phyloP scores from a whole-genome alignment of 2,329 filamentous ascomycete genomes.

The Paecilomyces sp. region DNA sequence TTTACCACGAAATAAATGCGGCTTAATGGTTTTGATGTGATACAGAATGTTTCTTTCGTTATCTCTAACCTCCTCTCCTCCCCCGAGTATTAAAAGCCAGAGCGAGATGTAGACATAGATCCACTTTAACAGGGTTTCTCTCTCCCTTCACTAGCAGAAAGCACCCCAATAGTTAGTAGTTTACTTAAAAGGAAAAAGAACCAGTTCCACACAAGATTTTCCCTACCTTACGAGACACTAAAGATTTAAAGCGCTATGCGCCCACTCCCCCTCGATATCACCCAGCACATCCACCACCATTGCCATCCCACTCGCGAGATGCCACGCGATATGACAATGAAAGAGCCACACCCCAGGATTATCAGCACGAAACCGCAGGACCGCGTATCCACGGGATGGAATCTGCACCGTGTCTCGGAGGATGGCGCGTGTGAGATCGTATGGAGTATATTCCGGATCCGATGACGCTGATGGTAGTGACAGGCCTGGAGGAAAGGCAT shows the following conservation, averaged over 20 bases:
- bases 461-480: conserved; percentile 2
- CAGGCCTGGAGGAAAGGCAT: conserved; percentile 13
- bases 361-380: conserved; percentile 42
- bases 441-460: conserved; percentile 1
- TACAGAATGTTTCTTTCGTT: neutral
- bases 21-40: neutral
- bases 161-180: too few species aligned
- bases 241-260: conserved; percentile 3
- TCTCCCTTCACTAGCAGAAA: too few species aligned
- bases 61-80: neutral
- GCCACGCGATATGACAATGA: conserved; percentile 73
- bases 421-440: conserved; percentile 8
- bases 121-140: too few species aligned
- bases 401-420: conserved; percentile 11
- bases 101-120: too few species aligned
- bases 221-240: neutral
- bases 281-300: conserved; percentile 30
- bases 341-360: conserved; percentile 54
- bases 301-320: conserved; percentile 40
- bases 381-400: conserved; percentile 47
- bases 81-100: too few species aligned
- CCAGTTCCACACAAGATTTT: neutral
- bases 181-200: too few species aligned
- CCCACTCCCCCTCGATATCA: conserved; percentile 8
- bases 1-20: neutral